Conservation (phyloP, 2,329 filamentous ascomycete species). For the Bisporella sp. region DNA sequence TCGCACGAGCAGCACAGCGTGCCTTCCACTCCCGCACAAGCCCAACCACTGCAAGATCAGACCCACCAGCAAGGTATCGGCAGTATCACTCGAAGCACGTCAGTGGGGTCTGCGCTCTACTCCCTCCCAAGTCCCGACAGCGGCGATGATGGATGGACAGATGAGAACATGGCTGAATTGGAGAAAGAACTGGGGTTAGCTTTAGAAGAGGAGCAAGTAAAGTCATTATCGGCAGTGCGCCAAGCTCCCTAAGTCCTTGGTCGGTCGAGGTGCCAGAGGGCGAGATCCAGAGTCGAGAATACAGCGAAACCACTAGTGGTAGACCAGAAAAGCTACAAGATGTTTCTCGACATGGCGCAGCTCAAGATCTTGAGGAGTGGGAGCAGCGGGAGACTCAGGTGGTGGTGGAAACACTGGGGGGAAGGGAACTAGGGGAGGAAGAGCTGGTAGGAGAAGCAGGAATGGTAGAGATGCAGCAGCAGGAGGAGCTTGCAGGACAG, state of each 20-base stretch:
- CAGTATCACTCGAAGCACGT: constrained; percentile 3
- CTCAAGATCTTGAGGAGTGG: constrained; percentile 9
- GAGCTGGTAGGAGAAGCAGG: constrained; percentile 2
- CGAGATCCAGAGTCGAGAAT: constrained; percentile 14
- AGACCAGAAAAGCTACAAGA: constrained; percentile 1
- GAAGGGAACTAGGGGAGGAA: constrained; percentile 1
- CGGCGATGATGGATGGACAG: constrained; percentile 3
- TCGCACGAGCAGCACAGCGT: constrained; percentile 6
- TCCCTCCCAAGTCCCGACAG: constrained; percentile 2
- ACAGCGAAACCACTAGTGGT: constrained; percentile 9
- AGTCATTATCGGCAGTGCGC: not conserved
- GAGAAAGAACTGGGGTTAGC: not conserved
- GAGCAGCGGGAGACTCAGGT: constrained; percentile 7
- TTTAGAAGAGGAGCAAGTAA: not conserved
- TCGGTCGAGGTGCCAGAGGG: constrained; percentile 9
- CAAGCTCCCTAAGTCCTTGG: constrained; percentile 6
- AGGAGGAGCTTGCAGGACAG: constrained; percentile 10
- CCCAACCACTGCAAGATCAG: constrained; percentile 5
- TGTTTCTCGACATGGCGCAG: constrained; percentile 6
- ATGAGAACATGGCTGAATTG: constrained; percentile 4
- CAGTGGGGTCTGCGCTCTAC: constrained; percentile 3
- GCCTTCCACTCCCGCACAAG: constrained; percentile 3
- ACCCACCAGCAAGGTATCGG: constrained; percentile 3
- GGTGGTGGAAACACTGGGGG: too few species aligned
- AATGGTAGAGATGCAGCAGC: constrained; percentile 8